A percentile compares a stretch with the other conserved stretches of the same genome.
These are phyloP conservation scores for Leccinellum luteum DNA, from an alignment of 768 basidiomycete species.

Conservation along the genomic window DNA sequence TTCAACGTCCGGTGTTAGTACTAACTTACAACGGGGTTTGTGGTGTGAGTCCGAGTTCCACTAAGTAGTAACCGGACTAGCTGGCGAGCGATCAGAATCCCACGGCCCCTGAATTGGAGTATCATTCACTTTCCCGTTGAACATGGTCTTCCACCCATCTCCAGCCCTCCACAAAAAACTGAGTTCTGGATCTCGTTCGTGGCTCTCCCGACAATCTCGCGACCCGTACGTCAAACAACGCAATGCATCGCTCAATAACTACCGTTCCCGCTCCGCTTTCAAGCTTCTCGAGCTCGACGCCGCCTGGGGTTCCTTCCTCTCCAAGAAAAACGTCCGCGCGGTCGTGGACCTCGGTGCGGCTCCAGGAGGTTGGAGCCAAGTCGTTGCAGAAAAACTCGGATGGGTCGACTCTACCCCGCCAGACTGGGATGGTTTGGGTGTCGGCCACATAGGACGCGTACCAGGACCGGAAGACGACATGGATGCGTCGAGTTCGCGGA, in stretches of 20 bases:
- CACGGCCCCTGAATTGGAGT: too few relatives aligned
- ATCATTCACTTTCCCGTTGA: too few relatives aligned
- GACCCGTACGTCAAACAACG: conserved; percentile 73
- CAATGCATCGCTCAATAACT: conserved; percentile 42
- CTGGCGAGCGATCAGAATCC: too few relatives aligned
- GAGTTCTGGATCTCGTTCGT: conserved; percentile 47
- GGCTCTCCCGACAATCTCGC: conserved; percentile 66
- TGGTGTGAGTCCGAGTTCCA: too few relatives aligned
- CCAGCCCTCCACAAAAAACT: conserved; percentile 28
- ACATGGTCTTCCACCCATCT: conserved; percentile 36
- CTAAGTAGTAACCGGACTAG: too few relatives aligned
- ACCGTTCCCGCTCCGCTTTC: conserved; percentile 87
- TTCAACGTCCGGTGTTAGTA: too few relatives aligned
- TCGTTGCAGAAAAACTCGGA: conserved; percentile 63
- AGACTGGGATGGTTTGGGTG: neutral
- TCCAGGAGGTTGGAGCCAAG: conserved; percentile 95
- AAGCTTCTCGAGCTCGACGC: conserved; percentile 82
- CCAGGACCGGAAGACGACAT: neutral
- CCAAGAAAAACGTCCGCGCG: conserved; percentile 48
- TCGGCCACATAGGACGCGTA: neutral
- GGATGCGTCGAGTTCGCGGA: conserved; percentile 17
- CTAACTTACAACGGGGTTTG: too few relatives aligned
- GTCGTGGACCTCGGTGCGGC: conserved; percentile 91
- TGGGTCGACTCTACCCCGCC: conserved; percentile 31
- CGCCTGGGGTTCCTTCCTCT: conserved; percentile 51